Base-by-base conservation (phyloP, 352 stramenopile genomes). In the Phytopythium montanum region DNA sequence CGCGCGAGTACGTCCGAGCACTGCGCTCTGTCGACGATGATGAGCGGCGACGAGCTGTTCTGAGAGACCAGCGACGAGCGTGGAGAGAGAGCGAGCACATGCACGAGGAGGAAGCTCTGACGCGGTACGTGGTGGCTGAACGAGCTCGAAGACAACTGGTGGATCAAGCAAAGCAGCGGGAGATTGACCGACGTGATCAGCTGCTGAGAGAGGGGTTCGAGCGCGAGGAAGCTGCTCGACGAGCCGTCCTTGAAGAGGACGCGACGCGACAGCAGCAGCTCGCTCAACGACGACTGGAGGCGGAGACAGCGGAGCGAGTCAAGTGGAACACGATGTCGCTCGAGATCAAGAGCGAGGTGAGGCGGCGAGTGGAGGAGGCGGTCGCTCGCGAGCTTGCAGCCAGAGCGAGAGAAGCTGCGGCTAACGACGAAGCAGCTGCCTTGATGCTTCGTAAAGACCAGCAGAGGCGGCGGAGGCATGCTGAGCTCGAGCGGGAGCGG, bases 71-170 rank as follows among this genome's bases (percentile, higher is more conserved):
- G 33, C 73, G 78, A 1, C 53, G 62, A 10, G 79, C 87, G 36
- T 61, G 85, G 19, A 68, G 69, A 3, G 79, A 85, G 50, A 76
- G 75, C 36, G 59, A 70, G 5, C 60, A 59, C 2, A 92, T 90
- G 79, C 21, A 80, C 29, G 58, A 85, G 1, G 75, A 92, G 56
- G 79, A 92, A 45, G 76, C 80, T 50, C 67, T 79, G 12, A 81
- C 57, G 39, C 69, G 76, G 8, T 87, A 90, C 38, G 41, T 79
- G 1, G 60, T 90, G 8, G 69, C 76, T 0, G 73, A 87, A 56
- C 26, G 7, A 9, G 34, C 53, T 14, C 33, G 38, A 1, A 18
- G 34, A 48, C 36, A 59, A 26, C 6, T 21, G 4, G 53, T 50
- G 12, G 16, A 13, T 3, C 34, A 18, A 3, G 61, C 46, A 10